Evolutionary conservation across 768 basidiomycete species (phyloP), one percentile per base, ranked within the genome.

Genomic region (Rhodotorula taiwanensis): DNA sequence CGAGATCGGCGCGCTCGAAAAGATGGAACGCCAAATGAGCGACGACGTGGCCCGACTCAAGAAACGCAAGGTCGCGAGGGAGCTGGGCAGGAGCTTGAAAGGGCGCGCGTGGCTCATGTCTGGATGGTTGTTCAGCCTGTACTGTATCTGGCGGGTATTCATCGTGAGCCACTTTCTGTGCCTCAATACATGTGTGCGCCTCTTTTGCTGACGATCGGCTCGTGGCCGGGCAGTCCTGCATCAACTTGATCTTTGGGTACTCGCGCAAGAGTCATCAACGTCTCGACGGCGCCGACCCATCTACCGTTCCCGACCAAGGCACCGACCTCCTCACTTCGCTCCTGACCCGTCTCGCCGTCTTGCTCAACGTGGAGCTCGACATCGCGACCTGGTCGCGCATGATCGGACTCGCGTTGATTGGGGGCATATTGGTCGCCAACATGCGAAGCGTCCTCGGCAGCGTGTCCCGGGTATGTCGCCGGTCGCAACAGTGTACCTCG

Each of bases 361-460:
- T 57, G 16, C 58, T 72, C 48, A 48, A 71, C 28, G n/a, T 70
- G 30, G 65, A 72, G 9, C 42, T 72, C 55, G 72, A 73, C 54
- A 55, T 73, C 36, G 58, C 69, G 10, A 71, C 66, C 2, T 73
- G 70, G 69, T 70, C 72, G 9, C 52, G 71, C 15, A 27, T 69
- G 41, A 54, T 70, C 42, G 70, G 70, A 0, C 63, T 73, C 11
- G 31, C 51, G 5, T 45, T 72, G 21, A 73, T 68, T 33, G 72
- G 71, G n/a, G 59, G 67, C 43, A 73, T 73, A 55, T 67, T 73
- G 43, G 27, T 73, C 30, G 72, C 70, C 53, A 73, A 73, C 55
- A 69, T 73, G 61, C 60, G 71, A 2, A 64, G 62, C 42, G 72
- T 73, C 23, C 56, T 73, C 15, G 62, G 56, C 10, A 70, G 67